These are phyloP conservation scores for Dunaliella primolecta DNA, from an alignment of 139 green algal genomes.

Conservation along the genomic window DNA sequence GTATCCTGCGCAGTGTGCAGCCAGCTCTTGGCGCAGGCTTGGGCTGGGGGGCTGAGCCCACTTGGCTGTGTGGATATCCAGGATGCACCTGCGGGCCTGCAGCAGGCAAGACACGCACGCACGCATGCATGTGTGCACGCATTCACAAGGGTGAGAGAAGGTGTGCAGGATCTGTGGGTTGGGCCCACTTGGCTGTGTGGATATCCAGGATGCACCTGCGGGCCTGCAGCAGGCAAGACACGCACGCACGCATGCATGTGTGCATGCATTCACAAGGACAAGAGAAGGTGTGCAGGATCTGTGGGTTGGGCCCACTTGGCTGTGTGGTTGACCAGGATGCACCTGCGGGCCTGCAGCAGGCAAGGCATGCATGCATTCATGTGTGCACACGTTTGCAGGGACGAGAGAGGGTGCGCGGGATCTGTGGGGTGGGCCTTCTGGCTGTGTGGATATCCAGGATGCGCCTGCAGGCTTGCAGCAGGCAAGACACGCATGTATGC, in stretches of 20 bases:
- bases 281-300: no score
- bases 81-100: conserved; percentile 72
- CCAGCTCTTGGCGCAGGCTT: conserved; percentile 69
- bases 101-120: no score
- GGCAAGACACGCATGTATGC: no score
- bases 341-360: conserved; percentile 47
- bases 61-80: conserved; percentile 85
- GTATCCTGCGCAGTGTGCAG: conserved; percentile 74
- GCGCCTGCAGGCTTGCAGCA: conserved; percentile 51
- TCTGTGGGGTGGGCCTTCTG: conserved; percentile 70
- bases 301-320: conserved; percentile 67
- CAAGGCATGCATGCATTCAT: no score
- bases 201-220: conserved; percentile 85
- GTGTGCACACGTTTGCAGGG: no score
- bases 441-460: conserved; percentile 92
- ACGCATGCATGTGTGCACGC: no score
- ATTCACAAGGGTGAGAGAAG: no score
- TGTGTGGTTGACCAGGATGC: conserved; percentile 93
- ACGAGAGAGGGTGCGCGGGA: no score
- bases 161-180: no score
- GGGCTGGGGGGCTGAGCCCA: conserved; percentile 66
- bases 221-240: conserved; percentile 39
- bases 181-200: conserved; percentile 82
- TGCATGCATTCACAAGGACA: no score
- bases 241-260: no score